A percentile compares a stretch with the other conserved stretches of the same genome.
These are phyloP conservation scores for Plenodomus tracheiphilus DNA, from an alignment of 2,329 filamentous ascomycete species.

Conservation along the genomic window DNA sequence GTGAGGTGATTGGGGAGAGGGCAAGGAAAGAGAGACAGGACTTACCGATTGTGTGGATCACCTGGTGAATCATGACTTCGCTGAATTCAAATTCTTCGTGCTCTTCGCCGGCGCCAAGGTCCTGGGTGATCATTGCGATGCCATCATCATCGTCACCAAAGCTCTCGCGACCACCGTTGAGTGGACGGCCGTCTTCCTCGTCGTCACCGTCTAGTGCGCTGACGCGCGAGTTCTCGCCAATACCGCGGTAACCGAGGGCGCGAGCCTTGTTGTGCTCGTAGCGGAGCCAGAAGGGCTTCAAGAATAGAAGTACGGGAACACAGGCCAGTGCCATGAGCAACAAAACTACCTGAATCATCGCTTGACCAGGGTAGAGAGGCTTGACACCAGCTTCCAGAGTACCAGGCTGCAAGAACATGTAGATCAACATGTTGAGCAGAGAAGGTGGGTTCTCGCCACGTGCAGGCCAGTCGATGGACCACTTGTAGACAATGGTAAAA, in stretches of 20 bases:
- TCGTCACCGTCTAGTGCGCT: constrained; percentile 91
- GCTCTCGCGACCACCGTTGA: constrained; percentile 66
- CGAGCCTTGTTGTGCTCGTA: constrained; percentile 90
- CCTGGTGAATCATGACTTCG: constrained; percentile 97
- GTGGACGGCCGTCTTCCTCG: constrained; percentile 62
- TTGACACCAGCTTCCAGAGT: constrained; percentile 63
- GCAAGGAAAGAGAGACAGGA: too few relatives aligned
- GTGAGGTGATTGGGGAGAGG: neutral
- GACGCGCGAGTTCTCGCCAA: constrained; percentile 85
- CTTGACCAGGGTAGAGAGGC: constrained; percentile 78
- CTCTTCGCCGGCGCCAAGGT: constrained; percentile 71
- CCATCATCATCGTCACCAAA: constrained; percentile 78
- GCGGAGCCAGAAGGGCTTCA: constrained; percentile 94
- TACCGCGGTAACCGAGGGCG: constrained; percentile 86
- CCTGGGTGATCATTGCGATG: constrained; percentile 85
- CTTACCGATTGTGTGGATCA: constrained; percentile 97
- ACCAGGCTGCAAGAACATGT: constrained; percentile 96
- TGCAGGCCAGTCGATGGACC: constrained; percentile 84
- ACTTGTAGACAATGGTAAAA: constrained; percentile 94
- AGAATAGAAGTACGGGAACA: constrained; percentile 86
- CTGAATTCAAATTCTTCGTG: constrained; percentile 97
- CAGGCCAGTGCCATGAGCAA: constrained; percentile 81
- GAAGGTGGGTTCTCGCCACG: constrained; percentile 74
- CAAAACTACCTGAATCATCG: constrained; percentile 72
- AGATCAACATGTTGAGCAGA: constrained; percentile 97